Evolutionary conservation across 73 alveolate genomes (phyloP).

Genomic region (Paramecium bursaria): DNA sequence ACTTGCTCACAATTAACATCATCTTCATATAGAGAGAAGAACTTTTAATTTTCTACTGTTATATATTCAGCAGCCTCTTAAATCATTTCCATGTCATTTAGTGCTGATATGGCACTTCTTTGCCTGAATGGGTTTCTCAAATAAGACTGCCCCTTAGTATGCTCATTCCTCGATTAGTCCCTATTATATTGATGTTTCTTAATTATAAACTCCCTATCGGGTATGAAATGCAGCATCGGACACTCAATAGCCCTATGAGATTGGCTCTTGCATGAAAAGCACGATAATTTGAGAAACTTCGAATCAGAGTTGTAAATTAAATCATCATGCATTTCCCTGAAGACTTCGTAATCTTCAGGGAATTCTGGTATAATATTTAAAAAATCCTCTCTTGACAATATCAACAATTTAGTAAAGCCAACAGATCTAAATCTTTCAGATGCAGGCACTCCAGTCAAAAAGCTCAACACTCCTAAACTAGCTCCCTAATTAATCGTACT

Average conservation of each 20-base stretch:
- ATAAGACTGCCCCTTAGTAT: neutral
- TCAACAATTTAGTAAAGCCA: slow-evolving; percentile 14
- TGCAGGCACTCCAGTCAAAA: slow-evolving; percentile 7
- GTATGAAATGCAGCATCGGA: slow-evolving; percentile 33
- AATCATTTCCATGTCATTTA: slow-evolving; percentile 3
- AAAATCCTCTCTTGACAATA: slow-evolving; percentile 47
- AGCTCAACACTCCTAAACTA: slow-evolving; percentile 19
- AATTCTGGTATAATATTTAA: slow-evolving; percentile 27
- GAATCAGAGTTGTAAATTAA: slow-evolving; percentile 15
- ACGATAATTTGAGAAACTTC: neutral
- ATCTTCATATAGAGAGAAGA: slow-evolving; percentile 25
- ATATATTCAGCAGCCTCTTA: slow-evolving; percentile 9
- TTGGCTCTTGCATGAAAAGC: slow-evolving; percentile 25
- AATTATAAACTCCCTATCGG: slow-evolving; percentile 34
- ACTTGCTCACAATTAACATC: slow-evolving; percentile 9
- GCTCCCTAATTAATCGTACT: slow-evolving; percentile 8
- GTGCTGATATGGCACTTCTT: neutral
- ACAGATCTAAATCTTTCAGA: slow-evolving; percentile 3
- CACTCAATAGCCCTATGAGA: slow-evolving; percentile 30
- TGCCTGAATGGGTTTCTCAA: neutral
- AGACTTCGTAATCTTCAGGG: slow-evolving; percentile 54
- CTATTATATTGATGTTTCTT: slow-evolving; percentile 1
- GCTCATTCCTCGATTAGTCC: no score
- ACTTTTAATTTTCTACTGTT: neutral
- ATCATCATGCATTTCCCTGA: slow-evolving; percentile 22